Evolutionary conservation across 2,329 filamentous ascomycete species (phyloP), one percentile per base, ranked within the genome.

Genomic region (Hymenoscyphus fraxineus): DNA sequence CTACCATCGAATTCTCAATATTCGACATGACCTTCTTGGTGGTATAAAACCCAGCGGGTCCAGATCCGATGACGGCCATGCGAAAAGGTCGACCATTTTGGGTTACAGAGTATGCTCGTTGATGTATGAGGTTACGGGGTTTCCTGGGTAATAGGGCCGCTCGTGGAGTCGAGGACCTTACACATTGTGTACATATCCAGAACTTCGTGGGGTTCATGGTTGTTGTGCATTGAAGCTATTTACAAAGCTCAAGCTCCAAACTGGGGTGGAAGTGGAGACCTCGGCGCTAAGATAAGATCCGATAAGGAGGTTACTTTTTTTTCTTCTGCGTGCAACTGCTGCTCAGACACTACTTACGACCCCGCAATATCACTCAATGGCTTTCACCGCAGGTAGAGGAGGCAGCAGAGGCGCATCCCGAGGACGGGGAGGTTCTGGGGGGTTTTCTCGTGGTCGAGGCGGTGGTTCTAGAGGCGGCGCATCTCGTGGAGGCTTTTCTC

Each of bases 11-110:
- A 74, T 88, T 81, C 27, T 87, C 82, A 44, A 95, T 82, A 72
- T 88, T 91, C 62, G 85, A 85, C 82, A 98, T 88, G 63, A 97
- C 83, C 64, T 93, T 86, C 73, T 95, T 92, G 0, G 95, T 89
- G 0, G 94, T 91, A 76, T 99, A 99, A 80, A 98, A 99, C 2
- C 95, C 95, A 13, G 95, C 95, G 1, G 95, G 95, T 0, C 95
- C 95, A 35, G 95, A 97, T 60, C 94, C 95, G 70, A 98, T 86
- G 67, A 98, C 85, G 65, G 94, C 95, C 77, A 98, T 83, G 59
- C 92, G 90, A 72, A 94, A 87, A 2, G 86, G 85, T 58, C 82
- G 78, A 64, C 63, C 71, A 74, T 74, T 68, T 41, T 71, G 66
- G 60, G 66, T 66, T 70, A 71, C 35, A 64, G 63, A 35, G 68